Conservation (phyloP, 2,329 filamentous ascomycete genomes). For the Furcasterigmium furcatum region DNA sequence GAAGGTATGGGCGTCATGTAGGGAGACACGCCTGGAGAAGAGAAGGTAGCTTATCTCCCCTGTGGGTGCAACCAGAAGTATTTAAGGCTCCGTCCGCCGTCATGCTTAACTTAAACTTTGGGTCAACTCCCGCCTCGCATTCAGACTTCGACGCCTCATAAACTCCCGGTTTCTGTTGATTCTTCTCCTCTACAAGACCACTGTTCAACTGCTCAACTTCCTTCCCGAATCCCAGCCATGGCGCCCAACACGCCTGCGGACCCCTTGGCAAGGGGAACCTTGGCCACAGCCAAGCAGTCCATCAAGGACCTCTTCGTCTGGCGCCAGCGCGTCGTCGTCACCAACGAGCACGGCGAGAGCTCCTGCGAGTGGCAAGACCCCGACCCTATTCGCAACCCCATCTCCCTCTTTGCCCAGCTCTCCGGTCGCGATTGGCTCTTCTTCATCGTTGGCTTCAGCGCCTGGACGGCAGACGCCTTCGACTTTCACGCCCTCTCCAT, state of each 20-base stretch:
- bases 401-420: constrained; percentile 65
- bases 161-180: no score
- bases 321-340: constrained; percentile 69
- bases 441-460: constrained; percentile 69
- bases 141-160: no score
- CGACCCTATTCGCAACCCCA: constrained; percentile 65
- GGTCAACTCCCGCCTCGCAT: no score
- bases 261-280: constrained; percentile 61
- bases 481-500: constrained; percentile 81
- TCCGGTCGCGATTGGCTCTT: constrained; percentile 68
- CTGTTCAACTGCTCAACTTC: no score
- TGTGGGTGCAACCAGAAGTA: no score
- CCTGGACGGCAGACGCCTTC: constrained; percentile 81
- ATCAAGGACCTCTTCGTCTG: constrained; percentile 66
- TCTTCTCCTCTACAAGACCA: no score
- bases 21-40: no score
- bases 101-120: no score
- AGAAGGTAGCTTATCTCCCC: no score
- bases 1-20: no score
- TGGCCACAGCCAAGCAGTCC: constrained; percentile 63
- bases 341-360: constrained; percentile 62
- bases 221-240: no score
- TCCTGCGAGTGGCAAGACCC: constrained; percentile 66
- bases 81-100: no score
- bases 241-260: constrained; percentile 52